phyloP scores from a whole-genome alignment of 2,329 filamentous ascomycete genomes.

The Graphiopsis chlorocephala region DNA sequence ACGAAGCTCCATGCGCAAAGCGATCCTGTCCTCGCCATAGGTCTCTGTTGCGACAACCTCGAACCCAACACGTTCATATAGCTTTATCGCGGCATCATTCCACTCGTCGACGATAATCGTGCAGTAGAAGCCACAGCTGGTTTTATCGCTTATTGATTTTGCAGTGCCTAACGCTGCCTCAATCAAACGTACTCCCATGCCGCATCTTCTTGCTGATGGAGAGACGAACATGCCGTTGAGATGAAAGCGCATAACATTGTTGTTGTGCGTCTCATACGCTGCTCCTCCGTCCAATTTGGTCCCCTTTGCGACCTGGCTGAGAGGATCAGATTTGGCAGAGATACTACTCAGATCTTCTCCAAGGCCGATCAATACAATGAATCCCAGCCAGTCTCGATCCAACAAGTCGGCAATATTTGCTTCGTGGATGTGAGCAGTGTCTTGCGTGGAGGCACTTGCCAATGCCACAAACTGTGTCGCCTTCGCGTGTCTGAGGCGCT shows the following conservation, averaged over 20 bases:
- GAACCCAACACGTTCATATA: slow-evolving; percentile 33
- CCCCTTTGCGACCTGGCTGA: background rate
- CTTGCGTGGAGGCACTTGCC: background rate
- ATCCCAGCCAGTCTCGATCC: slow-evolving; percentile 26
- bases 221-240: slow-evolving; percentile 33
- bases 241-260: slow-evolving; percentile 21
- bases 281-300: background rate
- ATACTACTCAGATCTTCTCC: slow-evolving; percentile 8
- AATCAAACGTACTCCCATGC: slow-evolving; percentile 31
- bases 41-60: slow-evolving; percentile 22
- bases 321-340: slow-evolving; percentile 23
- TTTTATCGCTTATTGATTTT: slow-evolving; percentile 2
- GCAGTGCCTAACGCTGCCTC: slow-evolving; percentile 26
- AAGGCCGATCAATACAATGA: slow-evolving; percentile 30
- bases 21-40: slow-evolving; percentile 23
- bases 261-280: background rate
- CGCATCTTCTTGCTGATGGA: slow-evolving; percentile 25
- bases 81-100: slow-evolving; percentile 26
- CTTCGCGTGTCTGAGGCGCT: slow-evolving; percentile 27
- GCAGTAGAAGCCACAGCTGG: slow-evolving; percentile 12
- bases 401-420: slow-evolving; percentile 15
- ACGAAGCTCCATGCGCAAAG: slow-evolving; percentile 25
- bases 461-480: slow-evolving; percentile 29
- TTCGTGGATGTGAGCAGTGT: background rate
- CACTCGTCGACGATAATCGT: slow-evolving; percentile 27